Base-by-base conservation (phyloP, 1,284 basidiomycete genomes). In the Pisolithus thermaeus region DNA sequence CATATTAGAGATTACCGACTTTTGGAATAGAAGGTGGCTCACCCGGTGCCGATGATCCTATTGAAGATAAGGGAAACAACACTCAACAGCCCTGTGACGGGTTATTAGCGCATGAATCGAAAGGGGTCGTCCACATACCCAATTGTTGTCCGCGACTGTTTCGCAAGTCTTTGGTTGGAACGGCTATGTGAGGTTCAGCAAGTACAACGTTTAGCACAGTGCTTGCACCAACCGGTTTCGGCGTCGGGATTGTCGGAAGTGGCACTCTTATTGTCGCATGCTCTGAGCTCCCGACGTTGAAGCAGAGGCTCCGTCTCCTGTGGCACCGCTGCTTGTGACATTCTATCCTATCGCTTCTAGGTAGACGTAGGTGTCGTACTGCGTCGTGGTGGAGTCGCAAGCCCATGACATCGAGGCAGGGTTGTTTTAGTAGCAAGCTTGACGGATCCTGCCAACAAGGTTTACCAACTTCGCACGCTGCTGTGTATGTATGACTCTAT, bases 21-120 rank as follows among this genome's bases (percentile, higher is more conserved):
- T 32, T 40, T 11, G 37, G 41, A 11, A 51, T 50, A 14, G 46
- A 53, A 38, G 50, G 23, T 7, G 50, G 62, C 70, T 32, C 58
- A 84, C 83, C 87, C 87, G 16, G 85, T 83, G n/a, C 87, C 87
- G 36, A 90, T 83, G 20, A 88, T 75, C 18, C 86, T 78, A 60
- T 90, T 90, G 66, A 87, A 86, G 37, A 90, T 83, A 23, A 90
- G 73, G 56, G 84, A 83, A 7, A 81, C 66, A 1, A 84, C 81
- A 52, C 82, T 87, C 35, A 76, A 63, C 3, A 82, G 56, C 3
- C 83, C 82, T 76, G 23, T 22, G 18, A 22, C 35, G 22, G n/a
- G 3, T 47, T 18, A 9, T 3, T 57, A 6, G 50, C 32, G 18
- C 4, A 18, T 3, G n/a, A n/a, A 38, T 36, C 3, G 35, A 39